Base-by-base conservation (phyloP, 2,329 filamentous ascomycete genomes). In the Cylindrodendrum hubeiense region DNA sequence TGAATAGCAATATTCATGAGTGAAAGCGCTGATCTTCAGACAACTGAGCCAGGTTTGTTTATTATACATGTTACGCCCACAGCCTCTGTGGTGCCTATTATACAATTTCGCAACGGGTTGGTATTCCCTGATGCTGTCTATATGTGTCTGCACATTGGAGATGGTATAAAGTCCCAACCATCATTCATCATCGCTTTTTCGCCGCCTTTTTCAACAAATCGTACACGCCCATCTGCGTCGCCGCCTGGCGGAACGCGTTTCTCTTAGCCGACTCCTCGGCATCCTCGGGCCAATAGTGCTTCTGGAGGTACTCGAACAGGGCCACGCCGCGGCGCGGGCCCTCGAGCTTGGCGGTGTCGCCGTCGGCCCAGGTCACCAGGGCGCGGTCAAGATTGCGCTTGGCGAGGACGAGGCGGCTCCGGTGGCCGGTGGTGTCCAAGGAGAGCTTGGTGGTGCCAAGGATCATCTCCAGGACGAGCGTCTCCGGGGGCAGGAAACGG, bases 401-500 rank as follows among this genome's bases (percentile, higher is more conserved):
- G 4, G 81, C 81, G 15, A 74, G 68, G 41, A 84, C 77, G 21
- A 87, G 79, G 63, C 80, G 80, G 22, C 76, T 76, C 26, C 83
- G 77, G 59, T 81, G 78, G 39, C 75, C 63, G 1, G 81, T 76
- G 21, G 78, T 81, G 37, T 84, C 81, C 77, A 80, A 82, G 9
- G 78, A 71, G 8, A 87, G 72, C 70, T 82, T 82, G 5, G 80
- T 81, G 1, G 82, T 83, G 55, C 80, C 81, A 28, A 85, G 69
- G 13, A 82, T 65, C 68, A 87, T 77, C 73, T 86, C 85, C 26
- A 87, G 74, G 30, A 81, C 81, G 56, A 86, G 78, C 15, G 80
- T 76, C 61, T 86, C 84, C 0, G 83, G 74, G 2, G 83, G 83
- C 4, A 79, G 66, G 69, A 84, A 86, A 28, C 76, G 69, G 66